Conservation (phyloP, 345 rosid species). For the Pseudoturritis turrita region DNA sequence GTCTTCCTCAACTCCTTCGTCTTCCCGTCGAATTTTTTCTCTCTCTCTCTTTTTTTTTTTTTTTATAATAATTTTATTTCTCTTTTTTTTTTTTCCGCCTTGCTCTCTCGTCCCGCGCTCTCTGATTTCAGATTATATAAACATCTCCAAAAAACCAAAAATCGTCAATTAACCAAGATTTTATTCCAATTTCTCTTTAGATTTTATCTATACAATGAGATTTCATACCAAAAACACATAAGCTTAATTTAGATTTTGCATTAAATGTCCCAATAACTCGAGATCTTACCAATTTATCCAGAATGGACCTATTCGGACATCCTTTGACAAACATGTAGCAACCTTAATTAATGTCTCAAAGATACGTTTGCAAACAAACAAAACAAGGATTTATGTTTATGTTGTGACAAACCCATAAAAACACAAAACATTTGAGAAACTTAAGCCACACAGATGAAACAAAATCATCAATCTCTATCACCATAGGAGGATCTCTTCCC, state of each 20-base stretch:
- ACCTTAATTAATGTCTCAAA: background rate
- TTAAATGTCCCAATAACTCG: background rate
- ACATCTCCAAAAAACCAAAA: background rate
- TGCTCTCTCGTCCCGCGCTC: slow-evolving; percentile 35
- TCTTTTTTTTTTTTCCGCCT: background rate
- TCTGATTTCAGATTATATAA: slow-evolving; percentile 24
- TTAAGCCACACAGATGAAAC: background rate
- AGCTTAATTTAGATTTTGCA: background rate
- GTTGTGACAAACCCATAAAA: background rate
- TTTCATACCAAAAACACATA: slow-evolving; percentile 6
- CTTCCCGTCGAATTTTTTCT: slow-evolving; percentile 12
- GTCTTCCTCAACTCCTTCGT: slow-evolving; percentile 24
- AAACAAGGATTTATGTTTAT: background rate
- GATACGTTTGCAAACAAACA: background rate
- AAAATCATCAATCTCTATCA: slow-evolving; percentile 9
- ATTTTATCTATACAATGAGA: background rate
- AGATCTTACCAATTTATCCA: too few species aligned
- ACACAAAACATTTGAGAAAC: background rate
- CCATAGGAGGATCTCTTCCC: slow-evolving; percentile 25
- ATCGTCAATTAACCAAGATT: background rate
- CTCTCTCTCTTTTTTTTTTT: background rate
- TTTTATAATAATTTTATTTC: background rate
- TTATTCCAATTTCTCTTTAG: background rate
- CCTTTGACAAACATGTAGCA: background rate
- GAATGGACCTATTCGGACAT: too few species aligned